Evolutionary conservation across 805 yeast species (phyloP).

Genomic region (Dipodascopsis uninucleata): DNA sequence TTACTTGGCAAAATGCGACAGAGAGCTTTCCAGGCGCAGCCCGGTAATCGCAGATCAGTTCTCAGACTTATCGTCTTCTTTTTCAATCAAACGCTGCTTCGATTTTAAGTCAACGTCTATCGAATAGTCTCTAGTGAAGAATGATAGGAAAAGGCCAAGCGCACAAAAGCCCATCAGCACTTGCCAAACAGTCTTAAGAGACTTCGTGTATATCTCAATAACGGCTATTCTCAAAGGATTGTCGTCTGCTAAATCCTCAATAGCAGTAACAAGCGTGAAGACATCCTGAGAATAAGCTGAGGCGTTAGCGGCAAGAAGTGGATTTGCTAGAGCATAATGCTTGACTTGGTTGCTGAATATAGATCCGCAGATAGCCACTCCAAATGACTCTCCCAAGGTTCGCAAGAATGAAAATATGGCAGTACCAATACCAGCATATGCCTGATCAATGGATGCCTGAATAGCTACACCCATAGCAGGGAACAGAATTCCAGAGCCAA

Average conservation of each 20-base stretch:
- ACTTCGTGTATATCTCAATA: background rate
- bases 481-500: conserved; percentile 46
- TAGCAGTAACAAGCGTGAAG: background rate
- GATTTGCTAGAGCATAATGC: background rate
- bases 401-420: conserved; percentile 35
- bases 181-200: background rate
- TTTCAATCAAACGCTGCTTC: background rate
- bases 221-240: background rate
- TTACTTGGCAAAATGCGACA: no score
- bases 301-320: background rate
- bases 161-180: background rate
- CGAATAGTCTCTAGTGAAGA: background rate
- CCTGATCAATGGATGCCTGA: conserved; percentile 33
- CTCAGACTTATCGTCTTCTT: no score
- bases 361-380: conserved; percentile 36
- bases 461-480: conserved; percentile 39
- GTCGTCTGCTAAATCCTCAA: background rate
- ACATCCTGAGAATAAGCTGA: background rate
- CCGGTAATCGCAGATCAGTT: no score
- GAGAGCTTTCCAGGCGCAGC: no score
- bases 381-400: conserved; percentile 34
- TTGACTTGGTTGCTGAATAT: background rate
- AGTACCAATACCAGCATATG: conserved; percentile 33
- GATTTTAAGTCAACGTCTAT: background rate
- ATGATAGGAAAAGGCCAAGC: background rate